Base-by-base conservation (phyloP, 2,329 filamentous ascomycete species). In the Phaeosphaeriaceae sp. region DNA sequence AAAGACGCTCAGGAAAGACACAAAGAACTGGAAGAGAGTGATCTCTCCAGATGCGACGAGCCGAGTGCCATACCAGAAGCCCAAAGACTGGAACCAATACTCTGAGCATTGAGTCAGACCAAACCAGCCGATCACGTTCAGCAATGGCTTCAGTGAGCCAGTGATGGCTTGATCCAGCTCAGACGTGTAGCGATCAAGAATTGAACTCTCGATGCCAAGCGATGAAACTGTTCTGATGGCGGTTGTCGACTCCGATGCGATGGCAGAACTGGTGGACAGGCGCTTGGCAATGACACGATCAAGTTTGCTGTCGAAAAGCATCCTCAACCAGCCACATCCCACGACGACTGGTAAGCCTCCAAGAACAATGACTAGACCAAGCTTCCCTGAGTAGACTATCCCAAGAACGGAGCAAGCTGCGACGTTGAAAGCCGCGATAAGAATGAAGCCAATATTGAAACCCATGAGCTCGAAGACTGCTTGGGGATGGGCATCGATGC, bases 181-280 rank as follows among this genome's bases (percentile, higher is more conserved):
- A 0, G 78, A 70, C 54, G 86, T 88, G 78, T 97, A 97, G 49
- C 89, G 83, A 2, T 78, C 69, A 68, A 91, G 23, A 21, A 64
- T 53, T 7, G 53, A 48, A 3, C 17, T 85, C 78, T 97, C 94
- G 15, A 93, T 88, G 0, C 93, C 97, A 46, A 97, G 84, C 3
- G 92, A 91, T 8, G 93, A 94, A 13, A 97, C 93, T 2, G 94
- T 97, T 52, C 93, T 90, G 67, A 97, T 97, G 13, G 92, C 57
- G 8, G 54, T 66, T 46, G 56, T 66, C 47, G 53, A 61, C 56
- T 61, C 58, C 0, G 58, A 58, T 19, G 58, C 58, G 22, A 61
- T 55, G 85, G 44, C 97, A 88, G 48, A 97, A 84, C 44, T 86
- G 86, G 3, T 88, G 87, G 7, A 97, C 84, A 10, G 94, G 93